Evolutionary conservation across 192 early-diverging fungal species (phyloP), one percentile per base, ranked within the genome.

Genomic region (Haplosporangium gracile): DNA sequence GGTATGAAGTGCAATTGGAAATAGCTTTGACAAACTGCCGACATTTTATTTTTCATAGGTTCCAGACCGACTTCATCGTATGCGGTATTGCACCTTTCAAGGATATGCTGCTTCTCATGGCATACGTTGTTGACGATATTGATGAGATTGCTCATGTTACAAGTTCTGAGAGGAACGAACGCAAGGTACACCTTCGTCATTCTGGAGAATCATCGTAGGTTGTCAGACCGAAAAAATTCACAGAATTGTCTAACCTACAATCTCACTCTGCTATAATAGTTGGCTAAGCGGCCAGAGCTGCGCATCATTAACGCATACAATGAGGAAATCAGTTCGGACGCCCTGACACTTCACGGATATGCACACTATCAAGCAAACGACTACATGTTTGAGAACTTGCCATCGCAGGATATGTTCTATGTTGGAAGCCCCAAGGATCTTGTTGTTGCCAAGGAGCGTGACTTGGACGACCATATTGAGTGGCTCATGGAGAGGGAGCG

Each of bases 371-470:
- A 97, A 84, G 94, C 97, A 53, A 98, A 99, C 82, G 98, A 99
- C 82, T 99, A 99, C 85, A 92, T 92, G 29, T 91, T 99, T 72
- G 96, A 95, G 60, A 90, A 90, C 79, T 89, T 91, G 43, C 83
- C 88, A 18, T 82, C 91, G 15, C 95, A 98, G 63, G 93, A 96
- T 70, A 93, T 95, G 77, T 99, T 96, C 88, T 99, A 97, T 82
- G 92, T 99, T 22, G 91, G 97, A 42, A 97, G 96, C 24, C 99
- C 99, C 6, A 98, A 98, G 87, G 97, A 99, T 89, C 92, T 99
- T 38, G 93, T 99, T 29, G 90, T 95, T 7, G 98, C 98, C 8
- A 92, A 93, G 38, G 96, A 96, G 4, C 92, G 98, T n/a, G 97
- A 97, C 80, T 70, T 96, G 42, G 93, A 94, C 47, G 99, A 99